phyloP scores from a whole-genome alignment of 331 rosid species.

The Ulmus americana region DNA sequence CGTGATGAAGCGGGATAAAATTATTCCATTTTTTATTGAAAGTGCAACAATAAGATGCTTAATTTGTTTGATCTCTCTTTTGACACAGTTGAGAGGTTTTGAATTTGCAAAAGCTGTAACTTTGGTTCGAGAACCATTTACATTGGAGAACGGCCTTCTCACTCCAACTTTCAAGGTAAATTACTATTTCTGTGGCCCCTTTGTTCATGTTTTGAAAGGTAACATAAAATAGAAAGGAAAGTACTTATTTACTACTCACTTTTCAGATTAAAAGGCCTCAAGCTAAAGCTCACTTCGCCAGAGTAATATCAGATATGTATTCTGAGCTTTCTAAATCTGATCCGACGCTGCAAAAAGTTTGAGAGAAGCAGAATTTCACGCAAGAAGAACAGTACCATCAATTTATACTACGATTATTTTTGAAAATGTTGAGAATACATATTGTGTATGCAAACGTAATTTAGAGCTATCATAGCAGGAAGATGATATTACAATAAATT shows the following conservation, averaged over 20 bases:
- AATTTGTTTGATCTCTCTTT: neutral
- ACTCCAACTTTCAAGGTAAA: conserved; percentile 89
- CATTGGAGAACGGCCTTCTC: conserved; percentile 67
- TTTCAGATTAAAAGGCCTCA: conserved; percentile 82
- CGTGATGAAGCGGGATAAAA: too few species aligned
- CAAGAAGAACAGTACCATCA: neutral
- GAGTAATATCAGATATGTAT: conserved; percentile 67
- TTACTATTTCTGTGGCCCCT: neutral
- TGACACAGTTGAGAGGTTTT: conserved; percentile 77
- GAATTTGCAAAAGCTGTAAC: conserved; percentile 76
- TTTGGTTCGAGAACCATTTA: conserved; percentile 61
- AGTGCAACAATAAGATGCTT: conserved; percentile 12
- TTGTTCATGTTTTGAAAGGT: neutral
- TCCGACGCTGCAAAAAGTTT: conserved; percentile 2
- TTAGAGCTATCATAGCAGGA: neutral
- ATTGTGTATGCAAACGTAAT: neutral
- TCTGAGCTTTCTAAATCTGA: conserved; percentile 51
- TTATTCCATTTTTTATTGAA: neutral
- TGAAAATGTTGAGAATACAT: neutral
- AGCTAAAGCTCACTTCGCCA: conserved; percentile 60
- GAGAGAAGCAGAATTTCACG: neutral
- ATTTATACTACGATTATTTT: too few species aligned
- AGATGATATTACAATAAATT: too few species aligned
- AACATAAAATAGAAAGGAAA: neutral
- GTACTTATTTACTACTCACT: neutral